phyloP scores from a whole-genome alignment of 1,139 yeast species.

The Hemisphaericaspora xylofermentans region DNA sequence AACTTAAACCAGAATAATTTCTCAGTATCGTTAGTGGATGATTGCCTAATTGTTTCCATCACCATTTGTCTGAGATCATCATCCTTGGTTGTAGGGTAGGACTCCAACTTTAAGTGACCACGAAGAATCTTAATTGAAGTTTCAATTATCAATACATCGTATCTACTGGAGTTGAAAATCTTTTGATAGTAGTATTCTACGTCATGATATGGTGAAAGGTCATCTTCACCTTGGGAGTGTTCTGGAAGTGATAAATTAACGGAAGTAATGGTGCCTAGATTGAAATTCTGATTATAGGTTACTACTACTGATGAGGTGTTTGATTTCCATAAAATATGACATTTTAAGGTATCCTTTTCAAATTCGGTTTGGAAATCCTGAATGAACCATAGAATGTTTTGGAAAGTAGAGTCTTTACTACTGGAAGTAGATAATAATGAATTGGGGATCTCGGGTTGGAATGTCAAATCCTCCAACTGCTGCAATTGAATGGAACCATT shows the following conservation, averaged over 20 bases:
- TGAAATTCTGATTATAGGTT: constrained; percentile 19
- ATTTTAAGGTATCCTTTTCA: constrained; percentile 18
- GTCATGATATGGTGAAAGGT: constrained; percentile 27
- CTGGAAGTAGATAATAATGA: constrained; percentile 8
- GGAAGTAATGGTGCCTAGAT: constrained; percentile 19
- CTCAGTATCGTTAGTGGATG: constrained; percentile 9
- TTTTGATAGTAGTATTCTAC: constrained; percentile 40
- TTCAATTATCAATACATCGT: constrained; percentile 41
- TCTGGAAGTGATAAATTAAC: constrained; percentile 22
- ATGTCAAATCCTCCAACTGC: constrained; percentile 25
- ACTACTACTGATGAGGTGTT: constrained; percentile 52
- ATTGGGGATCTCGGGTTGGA: constrained; percentile 29
- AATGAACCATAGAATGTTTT: constrained; percentile 48
- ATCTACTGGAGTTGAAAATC: constrained; percentile 49
- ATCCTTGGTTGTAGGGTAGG: constrained; percentile 7
- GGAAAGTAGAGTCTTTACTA: constrained; percentile 10
- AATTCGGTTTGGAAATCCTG: constrained; percentile 39
- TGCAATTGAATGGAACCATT: constrained; percentile 21
- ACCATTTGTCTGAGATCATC: constrained; percentile 20
- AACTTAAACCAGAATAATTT: constrained; percentile 52
- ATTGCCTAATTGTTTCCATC: constrained; percentile 23
- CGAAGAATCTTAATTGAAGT: constrained; percentile 40
- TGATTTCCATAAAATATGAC: constrained; percentile 59
- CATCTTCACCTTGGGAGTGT: constrained; percentile 13
- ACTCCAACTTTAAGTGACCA: constrained; percentile 19